Conservation (phyloP, 495 filamentous ascomycete species). For the Cercophora scortea region DNA sequence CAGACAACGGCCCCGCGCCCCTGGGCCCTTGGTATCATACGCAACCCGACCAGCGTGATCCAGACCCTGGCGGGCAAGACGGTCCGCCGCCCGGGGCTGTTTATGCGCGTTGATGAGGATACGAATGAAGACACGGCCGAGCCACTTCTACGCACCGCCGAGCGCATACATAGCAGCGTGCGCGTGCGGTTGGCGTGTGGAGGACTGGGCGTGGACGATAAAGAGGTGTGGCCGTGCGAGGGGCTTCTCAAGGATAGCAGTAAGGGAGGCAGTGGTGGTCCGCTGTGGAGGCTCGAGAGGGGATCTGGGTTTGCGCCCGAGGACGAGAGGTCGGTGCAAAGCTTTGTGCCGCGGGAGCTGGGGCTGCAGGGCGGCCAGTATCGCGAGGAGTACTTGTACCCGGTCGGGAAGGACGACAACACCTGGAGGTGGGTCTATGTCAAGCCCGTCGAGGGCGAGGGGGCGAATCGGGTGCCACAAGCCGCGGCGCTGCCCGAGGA, state of each 20-base stretch:
- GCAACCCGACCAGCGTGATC: slow-evolving; percentile 13
- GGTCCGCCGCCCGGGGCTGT: slow-evolving; percentile 20
- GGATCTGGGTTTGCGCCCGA: not conserved
- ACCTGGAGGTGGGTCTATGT: slow-evolving; percentile 23
- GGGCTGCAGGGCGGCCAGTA: slow-evolving; percentile 6
- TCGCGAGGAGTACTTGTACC: slow-evolving; percentile 12
- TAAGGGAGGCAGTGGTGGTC: not conserved
- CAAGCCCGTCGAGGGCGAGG: slow-evolving; percentile 3
- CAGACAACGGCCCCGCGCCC: slow-evolving; percentile 13
- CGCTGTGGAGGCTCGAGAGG: slow-evolving; percentile 15
- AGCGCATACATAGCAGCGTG: slow-evolving; percentile 20
- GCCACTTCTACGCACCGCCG: slow-evolving; percentile 18
- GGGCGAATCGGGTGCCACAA: slow-evolving; percentile 13
- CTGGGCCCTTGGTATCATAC: slow-evolving; percentile 17
- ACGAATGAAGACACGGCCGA: slow-evolving; percentile 24
- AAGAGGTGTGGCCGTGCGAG: slow-evolving; percentile 16
- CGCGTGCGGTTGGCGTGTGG: slow-evolving; percentile 17
- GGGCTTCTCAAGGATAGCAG: slow-evolving; percentile 1
- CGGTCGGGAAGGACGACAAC: slow-evolving; percentile 11
- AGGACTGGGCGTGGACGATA: slow-evolving; percentile 21
- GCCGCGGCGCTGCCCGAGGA: slow-evolving; percentile 17
- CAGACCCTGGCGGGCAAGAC: slow-evolving; percentile 17
- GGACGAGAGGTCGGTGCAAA: not conserved
- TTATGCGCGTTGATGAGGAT: slow-evolving; percentile 20
- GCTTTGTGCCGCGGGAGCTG: slow-evolving; percentile 4